phyloP scores from a whole-genome alignment of 305 asterid species.

The Plantago coronopus region DNA sequence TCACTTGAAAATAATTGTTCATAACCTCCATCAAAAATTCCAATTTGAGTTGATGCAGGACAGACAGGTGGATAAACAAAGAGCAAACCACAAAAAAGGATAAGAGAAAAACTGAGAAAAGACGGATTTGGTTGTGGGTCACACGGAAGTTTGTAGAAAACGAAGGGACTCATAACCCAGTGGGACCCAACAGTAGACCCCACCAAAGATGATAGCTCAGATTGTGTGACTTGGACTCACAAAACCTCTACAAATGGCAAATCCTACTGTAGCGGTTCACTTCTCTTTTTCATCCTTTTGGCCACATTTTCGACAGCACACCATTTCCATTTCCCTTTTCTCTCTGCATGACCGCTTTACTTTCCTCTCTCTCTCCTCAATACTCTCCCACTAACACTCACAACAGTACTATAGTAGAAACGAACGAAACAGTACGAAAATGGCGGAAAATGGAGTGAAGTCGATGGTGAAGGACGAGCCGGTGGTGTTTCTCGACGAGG shows the following conservation, averaged over 20 bases:
- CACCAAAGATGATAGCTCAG: background rate
- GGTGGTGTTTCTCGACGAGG: slow-evolving; percentile 34
- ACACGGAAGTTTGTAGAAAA: slow-evolving; percentile 7
- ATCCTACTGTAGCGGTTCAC: background rate
- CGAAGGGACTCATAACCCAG: background rate
- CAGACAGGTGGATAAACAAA: no score
- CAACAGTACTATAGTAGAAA: no score
- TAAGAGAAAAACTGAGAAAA: background rate
- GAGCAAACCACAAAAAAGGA: background rate
- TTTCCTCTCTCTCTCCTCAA: no score
- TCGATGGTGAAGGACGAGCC: slow-evolving; percentile 56
- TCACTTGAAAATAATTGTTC: no score
- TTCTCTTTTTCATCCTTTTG: background rate
- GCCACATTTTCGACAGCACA: slow-evolving; percentile 2
- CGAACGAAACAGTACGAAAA: slow-evolving; percentile 12
- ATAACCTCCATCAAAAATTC: no score
- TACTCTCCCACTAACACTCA: no score
- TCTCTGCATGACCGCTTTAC: background rate
- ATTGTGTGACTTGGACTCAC: background rate
- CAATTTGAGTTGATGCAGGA: no score
- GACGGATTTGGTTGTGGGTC: slow-evolving; percentile 13
- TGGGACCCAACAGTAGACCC: background rate
- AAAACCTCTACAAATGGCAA: slow-evolving; percentile 15
- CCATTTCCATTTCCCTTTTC: background rate
- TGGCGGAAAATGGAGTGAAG: slow-evolving; percentile 19